These are phyloP conservation scores for Saccharomycopsis oosterbeekiorum DNA, from an alignment of 805 yeast genomes.

Conservation along the genomic window DNA sequence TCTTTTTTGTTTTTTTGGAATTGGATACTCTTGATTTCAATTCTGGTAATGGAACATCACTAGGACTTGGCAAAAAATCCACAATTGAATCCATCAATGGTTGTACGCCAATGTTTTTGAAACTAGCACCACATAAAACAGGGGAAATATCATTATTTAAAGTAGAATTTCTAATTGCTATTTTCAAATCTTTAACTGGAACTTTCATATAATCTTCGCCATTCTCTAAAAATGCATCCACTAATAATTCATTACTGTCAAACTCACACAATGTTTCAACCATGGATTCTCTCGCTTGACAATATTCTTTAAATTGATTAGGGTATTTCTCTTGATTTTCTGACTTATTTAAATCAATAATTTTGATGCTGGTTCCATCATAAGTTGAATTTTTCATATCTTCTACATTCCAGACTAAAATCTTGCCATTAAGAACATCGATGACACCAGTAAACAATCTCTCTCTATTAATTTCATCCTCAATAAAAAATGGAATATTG, in stretches of 20 bases:
- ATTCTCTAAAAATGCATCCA: constrained; percentile 66
- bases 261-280: constrained; percentile 78
- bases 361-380: constrained; percentile 40
- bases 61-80: constrained; percentile 86
- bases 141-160: constrained; percentile 54
- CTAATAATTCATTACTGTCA: constrained; percentile 51
- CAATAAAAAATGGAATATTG: constrained; percentile 66
- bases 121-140: constrained; percentile 87
- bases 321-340: constrained; percentile 23
- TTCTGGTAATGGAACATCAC: constrained; percentile 51
- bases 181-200: constrained; percentile 41
- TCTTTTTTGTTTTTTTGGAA: constrained; percentile 21
- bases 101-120: constrained; percentile 89
- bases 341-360: constrained; percentile 32
- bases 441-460: constrained; percentile 53
- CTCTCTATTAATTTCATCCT: constrained; percentile 30
- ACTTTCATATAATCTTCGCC: constrained; percentile 55
- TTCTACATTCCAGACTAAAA: constrained; percentile 34
- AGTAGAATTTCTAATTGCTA: constrained; percentile 58
- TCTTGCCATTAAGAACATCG: constrained; percentile 60
- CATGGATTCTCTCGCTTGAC: constrained; percentile 57
- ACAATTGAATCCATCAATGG: constrained; percentile 93
- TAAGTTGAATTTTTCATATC: constrained; percentile 21
- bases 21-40: constrained; percentile 26
- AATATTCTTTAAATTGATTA: constrained; percentile 38